Percentiles rank a stretch among this genome's conserved stretches.
Evolutionary conservation across 1,284 basidiomycete genomes (phyloP).

Genomic region (Tranzscheliella williamsii): DNA sequence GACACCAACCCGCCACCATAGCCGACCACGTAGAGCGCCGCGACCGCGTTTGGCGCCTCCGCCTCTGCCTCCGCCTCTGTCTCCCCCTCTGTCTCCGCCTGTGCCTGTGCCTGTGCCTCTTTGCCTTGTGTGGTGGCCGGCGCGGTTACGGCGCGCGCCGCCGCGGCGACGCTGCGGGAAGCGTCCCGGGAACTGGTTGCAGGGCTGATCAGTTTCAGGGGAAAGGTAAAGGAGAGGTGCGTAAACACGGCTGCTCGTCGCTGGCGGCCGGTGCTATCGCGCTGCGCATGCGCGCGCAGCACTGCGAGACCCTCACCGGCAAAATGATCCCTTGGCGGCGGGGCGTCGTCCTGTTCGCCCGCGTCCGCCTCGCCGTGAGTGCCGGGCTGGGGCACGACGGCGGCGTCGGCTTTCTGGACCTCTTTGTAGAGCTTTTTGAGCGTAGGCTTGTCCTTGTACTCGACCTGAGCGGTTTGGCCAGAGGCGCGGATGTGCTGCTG

Average conservation of each 20-base stretch:
- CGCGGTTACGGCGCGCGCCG: too few species aligned
- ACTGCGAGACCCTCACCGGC: slow-evolving; percentile 38
- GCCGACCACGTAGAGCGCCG: slow-evolving; percentile 77
- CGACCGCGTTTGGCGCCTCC: slow-evolving; percentile 64
- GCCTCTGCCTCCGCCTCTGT: slow-evolving; percentile 5
- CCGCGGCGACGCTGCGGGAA: slow-evolving; percentile 46
- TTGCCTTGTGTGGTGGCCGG: too few species aligned
- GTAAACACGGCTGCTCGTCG: slow-evolving; percentile 66
- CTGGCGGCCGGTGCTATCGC: not conserved
- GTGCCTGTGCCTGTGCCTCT: not conserved
- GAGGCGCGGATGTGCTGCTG: slow-evolving; percentile 42
- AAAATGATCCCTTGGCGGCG: slow-evolving; percentile 6
- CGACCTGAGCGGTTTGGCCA: slow-evolving; percentile 1
- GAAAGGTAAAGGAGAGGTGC: slow-evolving; percentile 79
- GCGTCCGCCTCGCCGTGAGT: not conserved
- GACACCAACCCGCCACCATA: slow-evolving; percentile 93
- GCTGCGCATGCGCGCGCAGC: slow-evolving; percentile 1
- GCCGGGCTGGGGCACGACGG: not conserved
- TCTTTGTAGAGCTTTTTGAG: slow-evolving; percentile 32
- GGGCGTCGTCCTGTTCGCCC: not conserved
- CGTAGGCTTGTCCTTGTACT: slow-evolving; percentile 21
- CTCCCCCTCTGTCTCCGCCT: not conserved
- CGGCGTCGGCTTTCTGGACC: slow-evolving; percentile 1
- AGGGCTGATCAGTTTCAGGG: slow-evolving; percentile 85
- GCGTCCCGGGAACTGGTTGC: slow-evolving; percentile 61